Base-by-base conservation (phyloP, 106 monocot species). In the Allium sativum region DNA sequence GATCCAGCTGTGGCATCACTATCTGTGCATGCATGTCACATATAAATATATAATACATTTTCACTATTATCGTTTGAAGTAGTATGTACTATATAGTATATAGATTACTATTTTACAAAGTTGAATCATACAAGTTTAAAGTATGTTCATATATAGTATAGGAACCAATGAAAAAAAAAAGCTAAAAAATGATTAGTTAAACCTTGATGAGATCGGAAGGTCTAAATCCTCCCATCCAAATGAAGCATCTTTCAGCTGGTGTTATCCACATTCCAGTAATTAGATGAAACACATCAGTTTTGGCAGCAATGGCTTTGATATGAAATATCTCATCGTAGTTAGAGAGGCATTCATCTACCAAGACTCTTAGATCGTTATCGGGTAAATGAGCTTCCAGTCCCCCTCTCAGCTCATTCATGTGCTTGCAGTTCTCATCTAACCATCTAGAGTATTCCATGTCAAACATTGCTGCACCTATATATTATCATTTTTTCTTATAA, bases 131-230 rank as follows among this genome's bases (percentile, higher is more conserved):
- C 31, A 31, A 31, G 31, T 31, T 31, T 1, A 31, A 31, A 31
- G 31, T 1, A 31, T 31, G 31, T 31, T 1, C 31, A n/a, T n/a
- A n/a, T n/a, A n/a, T n/a, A n/a, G n/a, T n/a, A 5, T 31, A 1
- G 31, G 31, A 31, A 31, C 31, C 31, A 31, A 31, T 31, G 31
- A 31, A 31, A 31, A 31, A 31, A 31, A 31, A 31, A n/a, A n/a
- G n/a, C n/a, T n/a, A n/a, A n/a, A n/a, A n/a, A n/a, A n/a, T n/a
- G 31, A 3, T 31, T 31, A 31, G 2, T 31, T 31, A 31, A 31
- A 98, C 96, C 88, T 98, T 98, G 62, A 98, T 65, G 21, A 98
- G 66, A 45, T 98, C 84, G 3, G 96, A 98, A 2, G 96, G 91
- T 46, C 82, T 72, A 72, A 92, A 98, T 43, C 96, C 96, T 3